Evolutionary conservation across 345 rosid genomes (phyloP).

Genomic region (Salix dunnii): DNA sequence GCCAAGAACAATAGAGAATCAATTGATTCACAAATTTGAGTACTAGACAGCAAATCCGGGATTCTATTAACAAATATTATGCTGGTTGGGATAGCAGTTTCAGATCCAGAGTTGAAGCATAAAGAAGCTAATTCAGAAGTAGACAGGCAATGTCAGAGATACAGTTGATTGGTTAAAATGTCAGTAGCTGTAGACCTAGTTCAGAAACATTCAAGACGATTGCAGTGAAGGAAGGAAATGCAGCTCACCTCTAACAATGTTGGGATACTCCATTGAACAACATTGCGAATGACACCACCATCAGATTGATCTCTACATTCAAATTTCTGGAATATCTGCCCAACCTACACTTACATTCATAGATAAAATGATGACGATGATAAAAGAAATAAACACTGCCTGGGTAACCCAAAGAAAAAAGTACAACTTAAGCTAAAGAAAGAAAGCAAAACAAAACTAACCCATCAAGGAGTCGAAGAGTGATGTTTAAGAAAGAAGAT

Average conservation of each 20-base stretch:
- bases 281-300: slow-evolving; percentile 69
- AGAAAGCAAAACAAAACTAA: background rate
- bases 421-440: background rate
- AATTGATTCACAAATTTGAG: background rate
- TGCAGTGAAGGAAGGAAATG: slow-evolving; percentile 10
- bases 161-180: background rate
- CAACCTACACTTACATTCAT: slow-evolving; percentile 46
- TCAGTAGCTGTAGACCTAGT: background rate
- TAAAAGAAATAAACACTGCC: background rate
- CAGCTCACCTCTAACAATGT: slow-evolving; percentile 61
- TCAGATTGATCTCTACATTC: slow-evolving; percentile 52
- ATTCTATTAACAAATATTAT: background rate
- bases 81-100: background rate
- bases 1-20: background rate
- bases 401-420: background rate
- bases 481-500: background rate
- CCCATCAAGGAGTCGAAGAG: background rate
- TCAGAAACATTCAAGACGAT: slow-evolving; percentile 9
- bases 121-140: background rate
- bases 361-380: slow-evolving; percentile 1
- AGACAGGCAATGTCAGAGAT: background rate
- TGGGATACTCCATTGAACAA: slow-evolving; percentile 84
- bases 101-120: background rate
- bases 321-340: slow-evolving; percentile 82
- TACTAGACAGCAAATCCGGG: background rate